Conservation (phyloP, 2,329 filamentous ascomycete genomes). For the Monilinia aucupariae region DNA sequence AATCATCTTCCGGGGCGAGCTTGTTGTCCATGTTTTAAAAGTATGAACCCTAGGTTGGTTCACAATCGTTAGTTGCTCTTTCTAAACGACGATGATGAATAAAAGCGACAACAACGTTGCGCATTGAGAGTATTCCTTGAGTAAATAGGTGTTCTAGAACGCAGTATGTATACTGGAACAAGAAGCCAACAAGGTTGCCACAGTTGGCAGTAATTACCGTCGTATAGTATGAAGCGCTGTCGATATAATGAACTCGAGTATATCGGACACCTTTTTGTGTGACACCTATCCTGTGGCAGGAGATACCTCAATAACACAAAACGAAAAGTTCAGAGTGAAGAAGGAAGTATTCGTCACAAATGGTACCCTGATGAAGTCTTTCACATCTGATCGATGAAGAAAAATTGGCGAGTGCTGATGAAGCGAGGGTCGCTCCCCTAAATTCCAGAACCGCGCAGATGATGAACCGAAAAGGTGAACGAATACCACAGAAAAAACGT, state of each 20-base stretch:
- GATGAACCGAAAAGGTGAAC: constrained; percentile 4
- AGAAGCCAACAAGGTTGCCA: background rate
- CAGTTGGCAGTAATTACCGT: background rate
- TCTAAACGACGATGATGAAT: background rate
- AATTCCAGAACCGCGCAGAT: background rate
- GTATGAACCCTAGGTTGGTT: background rate
- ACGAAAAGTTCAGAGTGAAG: background rate
- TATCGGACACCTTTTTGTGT: background rate
- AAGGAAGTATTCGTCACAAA: background rate
- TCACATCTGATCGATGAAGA: background rate
- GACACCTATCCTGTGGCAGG: background rate
- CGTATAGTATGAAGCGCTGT: background rate
- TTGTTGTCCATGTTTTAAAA: background rate
- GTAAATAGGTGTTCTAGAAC: too few species aligned
- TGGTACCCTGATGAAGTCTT: background rate
- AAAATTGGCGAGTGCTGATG: constrained; percentile 1
- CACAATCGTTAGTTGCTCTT: background rate
- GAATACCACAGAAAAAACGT: background rate
- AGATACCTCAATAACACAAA: background rate
- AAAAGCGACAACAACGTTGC: background rate
- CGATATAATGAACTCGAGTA: background rate
- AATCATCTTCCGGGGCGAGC: background rate
- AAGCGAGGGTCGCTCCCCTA: constrained; percentile 5
- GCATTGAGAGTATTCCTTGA: background rate
- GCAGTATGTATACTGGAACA: background rate